Conservation (phyloP, 306 rosid genomes). For the Pterocarpus macrocarpus region DNA sequence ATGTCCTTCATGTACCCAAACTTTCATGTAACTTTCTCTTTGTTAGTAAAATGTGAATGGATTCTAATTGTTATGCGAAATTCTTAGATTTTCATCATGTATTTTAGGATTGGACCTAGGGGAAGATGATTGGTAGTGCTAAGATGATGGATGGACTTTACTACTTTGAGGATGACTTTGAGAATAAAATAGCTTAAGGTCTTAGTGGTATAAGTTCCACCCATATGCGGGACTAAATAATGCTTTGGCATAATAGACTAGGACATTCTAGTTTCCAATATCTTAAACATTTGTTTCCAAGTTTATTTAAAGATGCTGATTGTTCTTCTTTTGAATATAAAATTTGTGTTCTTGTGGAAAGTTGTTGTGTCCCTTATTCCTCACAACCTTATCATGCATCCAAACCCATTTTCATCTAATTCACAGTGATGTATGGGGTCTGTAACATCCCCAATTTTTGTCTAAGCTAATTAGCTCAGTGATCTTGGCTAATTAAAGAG, state of each 20-base stretch:
- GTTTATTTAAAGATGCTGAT: neutral
- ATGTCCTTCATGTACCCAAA: neutral
- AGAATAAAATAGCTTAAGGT: neutral
- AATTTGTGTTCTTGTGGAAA: neutral
- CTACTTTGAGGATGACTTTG: neutral
- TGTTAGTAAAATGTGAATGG: too few relatives aligned
- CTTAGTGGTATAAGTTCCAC: neutral
- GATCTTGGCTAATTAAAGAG: too few relatives aligned
- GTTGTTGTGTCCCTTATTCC: neutral
- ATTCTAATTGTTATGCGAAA: too few relatives aligned
- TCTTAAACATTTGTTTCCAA: neutral
- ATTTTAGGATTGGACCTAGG: too few relatives aligned
- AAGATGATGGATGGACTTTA: neutral
- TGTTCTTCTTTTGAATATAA: constrained; percentile 12
- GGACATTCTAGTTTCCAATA: neutral
- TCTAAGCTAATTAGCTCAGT: too few relatives aligned
- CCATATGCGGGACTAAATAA: neutral
- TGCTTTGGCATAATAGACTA: neutral
- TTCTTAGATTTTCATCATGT: too few relatives aligned
- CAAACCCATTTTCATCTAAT: neutral
- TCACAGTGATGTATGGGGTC: constrained; percentile 1
- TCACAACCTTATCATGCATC: constrained; percentile 9
- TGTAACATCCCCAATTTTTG: too few relatives aligned
- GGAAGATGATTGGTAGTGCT: neutral
- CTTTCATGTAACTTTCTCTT: too few relatives aligned